phyloP scores from a whole-genome alignment of 768 basidiomycete genomes.

The Xerocomus spinulosus region DNA sequence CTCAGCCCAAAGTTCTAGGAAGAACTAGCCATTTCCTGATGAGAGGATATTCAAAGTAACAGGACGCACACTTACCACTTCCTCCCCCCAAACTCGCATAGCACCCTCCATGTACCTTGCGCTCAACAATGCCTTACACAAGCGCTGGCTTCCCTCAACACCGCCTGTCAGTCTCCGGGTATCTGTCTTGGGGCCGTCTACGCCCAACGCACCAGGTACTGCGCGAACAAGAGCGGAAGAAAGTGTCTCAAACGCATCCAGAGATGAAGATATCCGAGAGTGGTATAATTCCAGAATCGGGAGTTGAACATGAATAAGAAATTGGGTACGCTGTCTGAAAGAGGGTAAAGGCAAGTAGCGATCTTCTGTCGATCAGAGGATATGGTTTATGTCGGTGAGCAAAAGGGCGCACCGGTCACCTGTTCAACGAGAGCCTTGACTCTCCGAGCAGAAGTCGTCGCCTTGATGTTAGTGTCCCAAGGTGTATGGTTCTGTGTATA shows the following conservation, averaged over 20 bases:
- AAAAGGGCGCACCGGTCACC: constrained; percentile 68
- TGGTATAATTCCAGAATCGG: constrained; percentile 79
- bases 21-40: constrained; percentile 55
- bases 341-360: constrained; percentile 87
- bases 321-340: constrained; percentile 71
- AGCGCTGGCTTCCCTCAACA: constrained; percentile 72
- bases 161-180: constrained; percentile 71
- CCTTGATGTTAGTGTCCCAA: constrained; percentile 42
- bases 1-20: constrained; percentile 85
- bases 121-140: constrained; percentile 84
- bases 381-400: background rate
- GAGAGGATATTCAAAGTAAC: background rate
- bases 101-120: constrained; percentile 65
- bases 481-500: constrained; percentile 27
- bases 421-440: constrained; percentile 86
- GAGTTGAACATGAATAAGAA: constrained; percentile 80
- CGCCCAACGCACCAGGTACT: constrained; percentile 85
- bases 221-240: constrained; percentile 84
- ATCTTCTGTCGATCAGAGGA: constrained; percentile 42
- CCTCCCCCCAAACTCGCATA: constrained; percentile 85
- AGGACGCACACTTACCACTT: constrained; percentile 54
- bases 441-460: constrained; percentile 81
- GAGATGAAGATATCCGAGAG: constrained; percentile 69
- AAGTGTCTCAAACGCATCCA: constrained; percentile 92
- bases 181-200: constrained; percentile 42